Evolutionary conservation across 139 green algal species (phyloP).

Genomic region (Chlamydomonas eustigma): DNA sequence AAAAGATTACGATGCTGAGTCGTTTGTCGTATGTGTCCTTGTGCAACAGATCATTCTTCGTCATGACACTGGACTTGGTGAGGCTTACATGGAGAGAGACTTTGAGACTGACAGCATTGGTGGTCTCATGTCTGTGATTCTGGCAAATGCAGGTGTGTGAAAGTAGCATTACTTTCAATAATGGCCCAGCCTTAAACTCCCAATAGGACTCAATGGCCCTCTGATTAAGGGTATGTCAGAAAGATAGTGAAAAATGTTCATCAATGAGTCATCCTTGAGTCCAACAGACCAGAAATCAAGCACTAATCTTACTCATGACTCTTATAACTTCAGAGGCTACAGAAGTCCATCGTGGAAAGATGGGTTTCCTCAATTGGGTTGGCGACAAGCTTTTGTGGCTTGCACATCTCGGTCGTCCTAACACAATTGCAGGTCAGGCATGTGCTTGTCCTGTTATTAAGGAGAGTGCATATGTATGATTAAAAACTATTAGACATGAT

Average conservation of each 20-base stretch:
- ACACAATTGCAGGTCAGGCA: slow-evolving; percentile 63
- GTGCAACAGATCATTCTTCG: slow-evolving; percentile 65
- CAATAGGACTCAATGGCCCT: no score
- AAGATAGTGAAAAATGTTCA: no score
- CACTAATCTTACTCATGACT: no score
- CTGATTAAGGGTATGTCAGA: no score
- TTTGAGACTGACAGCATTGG: slow-evolving; percentile 57
- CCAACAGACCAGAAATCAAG: no score
- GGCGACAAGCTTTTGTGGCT: slow-evolving; percentile 70
- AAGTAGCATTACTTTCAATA: slow-evolving; percentile 24
- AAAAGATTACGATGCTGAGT: no score
- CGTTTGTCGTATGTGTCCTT: no score
- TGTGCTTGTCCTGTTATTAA: no score
- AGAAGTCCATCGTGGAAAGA: slow-evolving; percentile 46
- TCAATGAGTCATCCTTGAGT: no score
- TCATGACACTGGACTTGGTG: slow-evolving; percentile 83
- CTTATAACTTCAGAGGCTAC: slow-evolving; percentile 8
- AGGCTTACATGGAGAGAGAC: slow-evolving; percentile 84
- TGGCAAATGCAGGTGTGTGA: slow-evolving; percentile 48
- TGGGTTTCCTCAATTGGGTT: slow-evolving; percentile 78
- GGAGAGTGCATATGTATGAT: no score
- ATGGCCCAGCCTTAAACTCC: no score
- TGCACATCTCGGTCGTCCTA: slow-evolving; percentile 70
- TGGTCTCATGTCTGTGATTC: slow-evolving; percentile 64
- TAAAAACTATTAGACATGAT: no score